phyloP scores from a whole-genome alignment of 139 green algal species.

The Tetratostichococcus sp. region DNA sequence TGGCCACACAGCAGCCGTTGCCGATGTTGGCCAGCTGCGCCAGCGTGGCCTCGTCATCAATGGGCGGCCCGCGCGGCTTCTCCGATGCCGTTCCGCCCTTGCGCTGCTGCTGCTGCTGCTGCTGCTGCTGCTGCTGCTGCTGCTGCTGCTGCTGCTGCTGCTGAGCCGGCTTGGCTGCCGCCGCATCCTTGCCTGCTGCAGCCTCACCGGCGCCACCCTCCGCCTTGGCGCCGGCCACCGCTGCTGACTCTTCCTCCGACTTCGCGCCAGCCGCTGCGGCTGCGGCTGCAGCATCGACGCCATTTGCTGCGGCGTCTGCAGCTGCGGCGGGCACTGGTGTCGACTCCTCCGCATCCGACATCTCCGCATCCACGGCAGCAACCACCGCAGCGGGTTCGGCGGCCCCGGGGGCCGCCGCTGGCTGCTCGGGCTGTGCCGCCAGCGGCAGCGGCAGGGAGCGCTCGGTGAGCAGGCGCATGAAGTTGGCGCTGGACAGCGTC shows the following conservation, averaged over 20 bases:
- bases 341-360: not conserved
- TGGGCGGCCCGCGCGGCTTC: not conserved
- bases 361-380: not conserved
- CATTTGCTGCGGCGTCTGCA: too few species aligned
- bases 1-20: slow-evolving; percentile 41
- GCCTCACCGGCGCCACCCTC: not conserved
- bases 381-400: not conserved
- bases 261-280: too few species aligned
- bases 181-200: not conserved
- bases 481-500: slow-evolving; percentile 40
- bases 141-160: not conserved
- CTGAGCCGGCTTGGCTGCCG: not conserved
- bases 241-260: too few species aligned
- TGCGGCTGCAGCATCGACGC: not conserved
- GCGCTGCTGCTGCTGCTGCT: slow-evolving; percentile 18
- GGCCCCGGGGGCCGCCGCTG: not conserved
- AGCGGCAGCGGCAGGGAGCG: slow-evolving; percentile 33
- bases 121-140: not conserved
- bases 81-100: slow-evolving; percentile 1
- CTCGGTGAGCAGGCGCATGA: slow-evolving; percentile 53
- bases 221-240: too few species aligned
- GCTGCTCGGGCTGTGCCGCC: not conserved
- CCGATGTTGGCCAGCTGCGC: slow-evolving; percentile 23
- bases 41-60: slow-evolving; percentile 16
- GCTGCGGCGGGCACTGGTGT: too few species aligned